Evolutionary conservation across 768 basidiomycete genomes (phyloP), one percentile per base, ranked within the genome.

Genomic region (Cystobasidiopsis lactophilus): DNA sequence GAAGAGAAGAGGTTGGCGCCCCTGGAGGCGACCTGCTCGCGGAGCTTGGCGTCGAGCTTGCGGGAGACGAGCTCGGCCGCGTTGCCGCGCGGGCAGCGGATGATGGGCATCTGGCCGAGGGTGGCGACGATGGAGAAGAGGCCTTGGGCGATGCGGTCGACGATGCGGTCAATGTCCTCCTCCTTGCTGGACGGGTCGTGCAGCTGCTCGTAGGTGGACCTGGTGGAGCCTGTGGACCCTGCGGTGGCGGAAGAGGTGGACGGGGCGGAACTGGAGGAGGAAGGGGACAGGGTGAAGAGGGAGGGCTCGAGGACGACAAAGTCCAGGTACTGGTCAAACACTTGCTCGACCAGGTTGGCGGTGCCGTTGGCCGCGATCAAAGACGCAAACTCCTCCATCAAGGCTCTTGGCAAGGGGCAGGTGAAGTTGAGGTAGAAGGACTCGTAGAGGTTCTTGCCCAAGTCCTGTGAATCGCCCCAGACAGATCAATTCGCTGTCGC

Each of bases 21-120:
- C 0, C 64, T 59, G 13, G 65, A 65, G 68, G 52, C 88, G 67
- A 58, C 79, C 77, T 70, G 69, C 63, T 96, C 91, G 47, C 91
- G 72, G 60, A 96, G 80, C 67, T 85, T 85, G 14, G 77, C 74
- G 62, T 98, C 93, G 11, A 98, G 72, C 65, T 85, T 93, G 69
- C 86, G 81, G 9, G 89, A 89, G n/a, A 96, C 79, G 89, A 95
- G 93, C 67, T 98, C 93, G 19, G 89, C 93, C 3, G 93, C 93
- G 66, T 96, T 95, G 1, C 91, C 91, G 66, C 80, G 72, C 21
- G 93, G 93, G 53, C 83, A 80, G 30, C 93, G 80, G 54, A 98
- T 95, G 63, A 88, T 82, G 10, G 93, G 93, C 21, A 91, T 81
- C 60, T 85, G 81, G 82, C 89, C 85, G 66, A 80, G 73, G 0